Conservation (phyloP, 352 stramenopile species). For the Elongisporangium anandrum region DNA sequence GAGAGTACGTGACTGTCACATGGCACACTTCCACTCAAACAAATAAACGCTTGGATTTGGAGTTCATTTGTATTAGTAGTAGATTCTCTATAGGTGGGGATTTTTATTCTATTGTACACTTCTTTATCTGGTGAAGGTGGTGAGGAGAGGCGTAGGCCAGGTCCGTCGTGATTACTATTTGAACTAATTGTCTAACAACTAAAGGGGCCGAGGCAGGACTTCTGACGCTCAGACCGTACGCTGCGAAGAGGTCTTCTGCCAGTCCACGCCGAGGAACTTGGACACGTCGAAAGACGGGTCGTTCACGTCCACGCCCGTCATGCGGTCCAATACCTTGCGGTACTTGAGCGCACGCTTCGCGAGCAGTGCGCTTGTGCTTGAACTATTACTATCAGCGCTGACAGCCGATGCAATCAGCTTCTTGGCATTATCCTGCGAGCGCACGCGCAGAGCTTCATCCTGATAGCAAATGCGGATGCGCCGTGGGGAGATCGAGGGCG, state of each 20-base stretch:
- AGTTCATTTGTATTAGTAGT: not conserved
- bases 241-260: constrained; percentile 23
- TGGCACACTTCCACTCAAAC: not conserved
- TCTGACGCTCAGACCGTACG: not conserved
- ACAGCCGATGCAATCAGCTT: constrained; percentile 27
- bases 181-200: not conserved
- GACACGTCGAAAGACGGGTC: constrained; percentile 46
- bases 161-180: not conserved
- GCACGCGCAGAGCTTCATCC: constrained; percentile 34
- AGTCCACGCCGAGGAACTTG: constrained; percentile 48
- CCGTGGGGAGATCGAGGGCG: constrained; percentile 6
- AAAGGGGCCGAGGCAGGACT: not conserved
- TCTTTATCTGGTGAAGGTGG: not conserved
- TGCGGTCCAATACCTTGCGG: constrained; percentile 42
- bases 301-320: constrained; percentile 36
- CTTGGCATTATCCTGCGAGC: constrained; percentile 21
- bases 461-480: constrained; percentile 35
- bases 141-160: not conserved
- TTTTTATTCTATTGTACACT: not conserved
- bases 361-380: constrained; percentile 29
- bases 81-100: not conserved
- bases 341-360: constrained; percentile 57
- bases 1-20: not conserved
- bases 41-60: not conserved
- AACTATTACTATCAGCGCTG: constrained; percentile 9